Evolutionary conservation across 305 asterid genomes (phyloP), one percentile per base, ranked within the genome.

Genomic region (Fraxinus dipetala): DNA sequence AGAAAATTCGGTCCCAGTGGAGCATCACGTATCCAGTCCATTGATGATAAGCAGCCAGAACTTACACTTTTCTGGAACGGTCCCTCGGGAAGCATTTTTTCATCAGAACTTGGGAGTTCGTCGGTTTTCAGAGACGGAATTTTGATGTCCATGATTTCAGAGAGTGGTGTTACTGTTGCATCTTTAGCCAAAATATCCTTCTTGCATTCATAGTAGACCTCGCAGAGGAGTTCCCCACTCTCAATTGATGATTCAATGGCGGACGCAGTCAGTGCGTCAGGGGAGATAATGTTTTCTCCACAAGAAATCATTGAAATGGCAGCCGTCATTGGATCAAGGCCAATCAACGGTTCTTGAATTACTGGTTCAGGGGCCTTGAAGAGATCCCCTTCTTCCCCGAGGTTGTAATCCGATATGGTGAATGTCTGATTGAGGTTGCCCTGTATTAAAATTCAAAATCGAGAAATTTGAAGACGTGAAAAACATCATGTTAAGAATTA

Each of bases 281-380:
- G 76, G 26, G 95, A 32, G 78, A 92, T 85, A 80, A 81, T 91
- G 72, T 91, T 94, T 70, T 94, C 99, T 43, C 93, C 94, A 79
- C 94, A 91, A 61, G 98, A 93, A 16, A 91, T 92, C 99, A 96
- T 96, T 7, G 99, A 92, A 31, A 96, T 89, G 80, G 93, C 95
- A 80, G 89, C 94, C 10, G 91, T 81, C 97, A 91, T 89, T 32
- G 97, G 99, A 90, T 96, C 98, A 79, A 93, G 82, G 82, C 93
- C 87, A 85, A 92, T 82, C 35, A 89, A 34, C 13, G 96, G 93
- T 79, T 90, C 97, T 81, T 91, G 94, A 16, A 93, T 82, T 35
- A 94, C 85, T 10, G 95, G 92, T 45, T 90, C 92, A 1, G 98
- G 98, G 31, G 98, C 98, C 78, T 91, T 90, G 89, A 95, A 95